Base-by-base conservation (phyloP, 805 yeast species). In the Metschnikowia kofuensis region DNA sequence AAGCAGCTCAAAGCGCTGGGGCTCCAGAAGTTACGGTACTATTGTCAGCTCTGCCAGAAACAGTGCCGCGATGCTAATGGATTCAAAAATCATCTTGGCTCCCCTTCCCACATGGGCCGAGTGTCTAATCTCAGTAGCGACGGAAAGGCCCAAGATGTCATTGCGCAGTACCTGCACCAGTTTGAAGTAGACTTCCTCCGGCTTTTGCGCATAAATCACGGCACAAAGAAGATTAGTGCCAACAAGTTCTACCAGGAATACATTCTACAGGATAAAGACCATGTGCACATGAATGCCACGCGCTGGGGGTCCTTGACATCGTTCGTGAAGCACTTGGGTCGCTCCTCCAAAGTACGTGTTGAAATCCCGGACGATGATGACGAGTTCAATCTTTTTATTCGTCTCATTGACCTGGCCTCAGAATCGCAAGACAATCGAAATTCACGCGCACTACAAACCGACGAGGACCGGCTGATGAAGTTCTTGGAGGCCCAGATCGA, bases 21-120 rank as follows among this genome's bases (percentile, higher is more conserved):
- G 2, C 81, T 91, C 27, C 97, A 91, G 67, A 84, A 87, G 61
- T 78, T 94, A 45, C 76, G 82, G 52, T 92, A 82, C 76, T 95
- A 90, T 67, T 94, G 99, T 66, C 98, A 86, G 64, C 77, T 89
- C 2, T 94, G 99, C 61, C 81, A 78, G 62, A 89, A 92, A 61
- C 99, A 94, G 68, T 91, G 98, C 64, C 72, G 97, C 47, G 99
- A 95, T 64, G 96, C 87, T 53, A 92, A 94, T 68, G 99, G 99
- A 27, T 94, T 87, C 72, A 85, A 87, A 59, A 86, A 92, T 59
- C 99, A 94, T 65, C 76, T 85, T n/a, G 75, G 77, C 53, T 83
- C 96, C n/a, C 89, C 87, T 40, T 74, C 87, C 1, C 99, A 94
- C 63, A 66, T 78, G 41, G 78, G 80, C 15, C 80, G 79, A 45